Evolutionary conservation across 2,329 filamentous ascomycete genomes (phyloP).

Genomic region (Hansfordia pulvinata): DNA sequence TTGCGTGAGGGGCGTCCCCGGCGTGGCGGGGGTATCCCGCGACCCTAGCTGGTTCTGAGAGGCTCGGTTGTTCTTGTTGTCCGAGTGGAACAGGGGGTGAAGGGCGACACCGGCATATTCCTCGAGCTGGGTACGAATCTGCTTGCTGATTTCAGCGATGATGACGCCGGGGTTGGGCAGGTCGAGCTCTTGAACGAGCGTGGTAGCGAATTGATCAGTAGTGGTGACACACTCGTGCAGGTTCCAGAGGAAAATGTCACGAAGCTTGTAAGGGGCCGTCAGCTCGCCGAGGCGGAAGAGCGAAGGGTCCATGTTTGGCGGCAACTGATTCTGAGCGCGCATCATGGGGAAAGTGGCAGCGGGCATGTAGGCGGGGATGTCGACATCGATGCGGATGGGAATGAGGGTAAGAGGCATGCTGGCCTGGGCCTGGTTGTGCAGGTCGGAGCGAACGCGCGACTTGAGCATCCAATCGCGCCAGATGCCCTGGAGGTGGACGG

Average conservation of each 20-base stretch:
- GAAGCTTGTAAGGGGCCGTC: constrained; percentile 74
- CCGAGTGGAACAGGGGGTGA: constrained; percentile 75
- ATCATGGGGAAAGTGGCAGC: constrained; percentile 49
- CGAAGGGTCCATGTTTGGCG: constrained; percentile 27
- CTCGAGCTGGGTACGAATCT: constrained; percentile 89
- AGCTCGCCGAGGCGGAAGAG: constrained; percentile 69
- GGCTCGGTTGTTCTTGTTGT: constrained; percentile 11
- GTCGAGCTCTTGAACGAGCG: constrained; percentile 84
- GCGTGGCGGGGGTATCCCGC: constrained; percentile 25
- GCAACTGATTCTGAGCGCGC: constrained; percentile 55
- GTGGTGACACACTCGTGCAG: constrained; percentile 88
- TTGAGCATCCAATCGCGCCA: constrained; percentile 96
- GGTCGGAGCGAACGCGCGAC: constrained; percentile 40
- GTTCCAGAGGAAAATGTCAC: constrained; percentile 97
- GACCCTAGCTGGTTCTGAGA: constrained; percentile 5
- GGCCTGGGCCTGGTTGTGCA: constrained; percentile 51
- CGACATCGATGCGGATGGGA: constrained; percentile 91
- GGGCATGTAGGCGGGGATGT: constrained; percentile 67
- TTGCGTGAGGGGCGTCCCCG: constrained; percentile 25
- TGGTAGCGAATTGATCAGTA: constrained; percentile 88
- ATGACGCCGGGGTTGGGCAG: constrained; percentile 61
- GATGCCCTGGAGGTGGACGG: constrained; percentile 77
- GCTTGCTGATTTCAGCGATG: constrained; percentile 73
- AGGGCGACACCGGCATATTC: constrained; percentile 92
- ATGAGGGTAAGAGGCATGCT: constrained; percentile 80